Evolutionary conservation across 352 stramenopile genomes (phyloP).

Genomic region (Blastocystis sp.): DNA sequence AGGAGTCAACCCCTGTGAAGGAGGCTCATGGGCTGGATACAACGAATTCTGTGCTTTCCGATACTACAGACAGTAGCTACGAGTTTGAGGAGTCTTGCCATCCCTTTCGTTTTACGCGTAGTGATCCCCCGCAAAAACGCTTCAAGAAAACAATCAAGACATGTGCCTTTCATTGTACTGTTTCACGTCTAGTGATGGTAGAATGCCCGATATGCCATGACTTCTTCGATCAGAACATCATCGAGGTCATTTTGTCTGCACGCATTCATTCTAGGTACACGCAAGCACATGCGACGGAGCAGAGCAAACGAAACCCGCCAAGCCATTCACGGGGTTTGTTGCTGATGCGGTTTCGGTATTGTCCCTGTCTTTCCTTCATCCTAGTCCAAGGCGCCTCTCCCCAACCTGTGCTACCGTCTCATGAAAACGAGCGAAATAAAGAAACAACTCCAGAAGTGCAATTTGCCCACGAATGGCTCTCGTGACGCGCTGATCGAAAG

Average conservation of each 20-base stretch:
- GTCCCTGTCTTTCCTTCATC: neutral
- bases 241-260: constrained; percentile 21
- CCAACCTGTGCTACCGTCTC: constrained; percentile 48
- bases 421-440: constrained; percentile 64
- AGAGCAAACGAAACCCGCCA: neutral
- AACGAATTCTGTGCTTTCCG: neutral
- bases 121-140: neutral
- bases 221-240: constrained; percentile 35
- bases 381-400: constrained; percentile 16
- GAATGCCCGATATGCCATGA: constrained; percentile 58
- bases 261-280: neutral
- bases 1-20: neutral
- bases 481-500: constrained; percentile 37
- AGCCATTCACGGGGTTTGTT: constrained; percentile 32
- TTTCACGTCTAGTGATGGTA: neutral
- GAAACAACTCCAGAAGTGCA: constrained; percentile 34
- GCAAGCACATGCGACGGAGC: constrained; percentile 38
- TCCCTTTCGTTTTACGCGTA: neutral
- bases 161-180: neutral
- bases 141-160: neutral
- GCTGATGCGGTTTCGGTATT: constrained; percentile 2
- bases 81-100: neutral
- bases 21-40: neutral
- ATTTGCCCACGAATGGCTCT: constrained; percentile 35
- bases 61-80: neutral